Evolutionary conservation across 2,329 filamentous ascomycete species (phyloP), one percentile per base, ranked within the genome.

Genomic region (Claviceps purpurea): DNA sequence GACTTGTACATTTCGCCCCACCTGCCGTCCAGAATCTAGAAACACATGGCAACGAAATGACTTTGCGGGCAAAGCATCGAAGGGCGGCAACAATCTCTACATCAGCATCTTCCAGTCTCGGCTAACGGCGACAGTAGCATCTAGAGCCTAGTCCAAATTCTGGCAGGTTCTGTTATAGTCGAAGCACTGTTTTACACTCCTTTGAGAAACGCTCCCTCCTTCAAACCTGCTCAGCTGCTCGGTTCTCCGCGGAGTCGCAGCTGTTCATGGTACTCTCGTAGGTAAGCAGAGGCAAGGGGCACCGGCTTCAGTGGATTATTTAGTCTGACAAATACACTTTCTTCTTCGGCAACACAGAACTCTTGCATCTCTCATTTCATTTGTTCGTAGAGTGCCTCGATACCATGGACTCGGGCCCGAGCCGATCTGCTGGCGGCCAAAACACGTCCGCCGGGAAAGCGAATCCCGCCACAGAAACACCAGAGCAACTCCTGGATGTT

Each of bases 401-500:
- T 20, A 46, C 30, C 37, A 59, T 58, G 57, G 56, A 59, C 40
- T 50, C 55, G 22, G 38, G 39, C 43, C 50, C 55, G 22, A 41
- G 39, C 41, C 50, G 50, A 50, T 51, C 52, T 37, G 37, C 45
- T 6, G 50, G 37, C 47, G 39, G 48, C 7, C 52, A 49, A 13
- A 50, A 63, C 46, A 53, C 57, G 18, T 55, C 58, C 22, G 45
- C 54, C 10, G 64, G 61, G 22, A 66, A 61, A 56, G 64, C 69
- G 52, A 55, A 61, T 50, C 55, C 59, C 43, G 62, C 62, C 45
- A 59, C 58, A 61, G 64, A 70, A 59, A 70, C 73, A 18, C 76
- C 78, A 18, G 81, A 84, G 62, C 76, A 82, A 63, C 81, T 96
- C 47, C 81, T 96, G 53, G 84, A 91, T 60, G 84, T 88, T 54